A percentile compares a stretch with the other conserved stretches of the same genome.
Evolutionary conservation across 164 flowering plant species (phyloP).

Genomic region (Vitis cinerea): DNA sequence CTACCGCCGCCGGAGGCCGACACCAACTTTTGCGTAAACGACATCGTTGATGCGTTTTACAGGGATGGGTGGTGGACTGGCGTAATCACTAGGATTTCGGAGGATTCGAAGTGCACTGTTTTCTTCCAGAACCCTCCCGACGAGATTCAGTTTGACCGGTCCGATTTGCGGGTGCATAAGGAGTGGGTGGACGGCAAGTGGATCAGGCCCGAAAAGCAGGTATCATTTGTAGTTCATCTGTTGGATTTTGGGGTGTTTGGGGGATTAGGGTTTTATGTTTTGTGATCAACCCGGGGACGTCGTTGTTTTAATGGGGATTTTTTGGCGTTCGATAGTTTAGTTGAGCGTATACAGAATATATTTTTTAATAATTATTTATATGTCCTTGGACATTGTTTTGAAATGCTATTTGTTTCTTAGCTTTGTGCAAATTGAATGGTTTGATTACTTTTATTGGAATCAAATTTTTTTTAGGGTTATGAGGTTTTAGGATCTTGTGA

Average conservation of each 20-base stretch:
- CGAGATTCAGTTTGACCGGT: conserved; percentile 12
- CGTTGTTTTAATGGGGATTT: neutral
- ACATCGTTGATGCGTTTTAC: conserved; percentile 32
- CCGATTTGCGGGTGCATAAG: conserved; percentile 22
- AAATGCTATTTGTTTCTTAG: no score
- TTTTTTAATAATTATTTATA: no score
- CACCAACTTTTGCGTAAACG: conserved; percentile 20
- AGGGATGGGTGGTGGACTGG: conserved; percentile 48
- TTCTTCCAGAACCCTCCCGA: conserved; percentile 32
- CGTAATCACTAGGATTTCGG: conserved; percentile 19
- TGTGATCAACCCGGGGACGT: no score
- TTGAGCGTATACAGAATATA: no score
- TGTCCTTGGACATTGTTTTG: no score
- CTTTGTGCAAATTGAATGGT: no score
- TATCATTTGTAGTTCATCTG: neutral
- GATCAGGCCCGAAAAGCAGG: conserved; percentile 29
- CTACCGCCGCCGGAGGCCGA: conserved; percentile 17
- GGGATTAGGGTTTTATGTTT: no score
- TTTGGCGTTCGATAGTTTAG: no score
- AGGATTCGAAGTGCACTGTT: conserved; percentile 14
- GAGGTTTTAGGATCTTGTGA: no score
- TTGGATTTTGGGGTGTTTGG: no score
- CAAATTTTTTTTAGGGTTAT: no score
- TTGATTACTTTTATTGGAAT: no score
- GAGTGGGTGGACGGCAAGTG: conserved; percentile 30